phyloP scores from a whole-genome alignment of 129 eudicot genomes.

The Flaveria brownii region DNA sequence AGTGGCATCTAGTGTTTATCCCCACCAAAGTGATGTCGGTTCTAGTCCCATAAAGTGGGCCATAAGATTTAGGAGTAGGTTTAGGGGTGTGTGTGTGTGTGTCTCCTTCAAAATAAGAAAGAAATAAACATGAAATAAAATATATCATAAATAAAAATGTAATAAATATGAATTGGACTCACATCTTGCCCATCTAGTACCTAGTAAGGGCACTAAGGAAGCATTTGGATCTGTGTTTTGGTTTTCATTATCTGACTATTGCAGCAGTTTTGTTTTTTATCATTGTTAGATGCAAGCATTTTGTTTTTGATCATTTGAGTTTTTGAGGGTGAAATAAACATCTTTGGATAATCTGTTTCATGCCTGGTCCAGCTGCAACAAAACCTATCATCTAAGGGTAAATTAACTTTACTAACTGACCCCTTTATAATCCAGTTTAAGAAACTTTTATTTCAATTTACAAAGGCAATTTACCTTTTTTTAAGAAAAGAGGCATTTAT shows the following conservation, averaged over 20 bases:
- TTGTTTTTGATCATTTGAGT: background rate
- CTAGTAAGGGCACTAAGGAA: background rate
- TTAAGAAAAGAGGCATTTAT: too few relatives aligned
- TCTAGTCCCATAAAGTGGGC: too few relatives aligned
- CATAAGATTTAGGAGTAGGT: too few relatives aligned
- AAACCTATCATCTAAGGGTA: background rate
- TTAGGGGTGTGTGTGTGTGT: too few relatives aligned
- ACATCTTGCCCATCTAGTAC: background rate
- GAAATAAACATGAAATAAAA: background rate
- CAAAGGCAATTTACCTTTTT: too few relatives aligned
- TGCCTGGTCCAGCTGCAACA: background rate
- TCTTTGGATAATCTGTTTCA: background rate
- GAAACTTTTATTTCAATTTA: background rate
- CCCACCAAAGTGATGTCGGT: too few relatives aligned
- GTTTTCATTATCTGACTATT: background rate
- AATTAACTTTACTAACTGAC: background rate
- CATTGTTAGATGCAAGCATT: background rate
- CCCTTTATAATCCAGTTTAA: background rate
- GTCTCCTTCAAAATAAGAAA: too few relatives aligned
- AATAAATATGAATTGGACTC: background rate
- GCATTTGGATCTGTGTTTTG: background rate
- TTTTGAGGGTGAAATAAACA: background rate
- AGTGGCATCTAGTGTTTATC: too few relatives aligned
- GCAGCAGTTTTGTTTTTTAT: background rate
- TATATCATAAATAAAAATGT: background rate